Percentiles rank a stretch among this genome's conserved stretches.
Conservation (phyloP, 208 protist species). For the Leishmania martiniquensis region DNA sequence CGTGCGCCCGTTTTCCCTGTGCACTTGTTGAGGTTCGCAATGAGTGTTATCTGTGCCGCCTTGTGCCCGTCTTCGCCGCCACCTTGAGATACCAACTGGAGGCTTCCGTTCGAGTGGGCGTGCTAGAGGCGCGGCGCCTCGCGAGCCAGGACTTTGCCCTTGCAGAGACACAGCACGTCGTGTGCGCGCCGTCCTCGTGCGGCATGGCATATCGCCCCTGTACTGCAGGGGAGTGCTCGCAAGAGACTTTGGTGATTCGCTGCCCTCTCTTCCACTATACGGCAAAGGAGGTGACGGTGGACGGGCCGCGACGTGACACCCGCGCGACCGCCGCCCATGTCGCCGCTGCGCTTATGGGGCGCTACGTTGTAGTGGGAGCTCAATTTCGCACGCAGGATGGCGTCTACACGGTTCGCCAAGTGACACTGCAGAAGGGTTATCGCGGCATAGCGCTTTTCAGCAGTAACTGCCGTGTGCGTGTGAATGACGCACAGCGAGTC, state of each 20-base stretch:
- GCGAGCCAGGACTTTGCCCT: conserved; percentile 55
- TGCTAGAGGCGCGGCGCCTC: conserved; percentile 30
- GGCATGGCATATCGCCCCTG: conserved; percentile 15
- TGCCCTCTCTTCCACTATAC: conserved; percentile 24
- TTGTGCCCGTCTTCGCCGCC: conserved; percentile 31
- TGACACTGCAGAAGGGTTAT: conserved; percentile 51
- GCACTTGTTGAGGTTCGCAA: conserved; percentile 51
- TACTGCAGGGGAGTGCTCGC: background rate
- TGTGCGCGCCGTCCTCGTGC: background rate
- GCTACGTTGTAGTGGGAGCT: conserved; percentile 54
- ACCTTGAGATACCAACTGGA: conserved; percentile 24
- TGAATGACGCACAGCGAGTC: conserved; percentile 42
- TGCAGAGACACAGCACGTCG: conserved; percentile 39
- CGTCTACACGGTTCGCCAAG: conserved; percentile 49
- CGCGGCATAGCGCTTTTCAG: conserved; percentile 61
- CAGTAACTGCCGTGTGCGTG: conserved; percentile 44
- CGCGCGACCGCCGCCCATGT: conserved; percentile 39
- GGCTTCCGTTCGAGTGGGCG: conserved; percentile 17
- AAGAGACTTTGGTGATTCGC: conserved; percentile 18
- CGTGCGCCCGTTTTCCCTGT: conserved; percentile 38
- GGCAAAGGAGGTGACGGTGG: conserved; percentile 30
- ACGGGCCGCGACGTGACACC: conserved; percentile 18
- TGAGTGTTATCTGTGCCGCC: conserved; percentile 32
- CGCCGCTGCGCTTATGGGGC: conserved; percentile 48
- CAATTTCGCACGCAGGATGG: conserved; percentile 38